Evolutionary conservation across 495 filamentous ascomycete genomes (phyloP), one percentile per base, ranked within the genome.

Genomic region (Barbatosphaeria neglecta): DNA sequence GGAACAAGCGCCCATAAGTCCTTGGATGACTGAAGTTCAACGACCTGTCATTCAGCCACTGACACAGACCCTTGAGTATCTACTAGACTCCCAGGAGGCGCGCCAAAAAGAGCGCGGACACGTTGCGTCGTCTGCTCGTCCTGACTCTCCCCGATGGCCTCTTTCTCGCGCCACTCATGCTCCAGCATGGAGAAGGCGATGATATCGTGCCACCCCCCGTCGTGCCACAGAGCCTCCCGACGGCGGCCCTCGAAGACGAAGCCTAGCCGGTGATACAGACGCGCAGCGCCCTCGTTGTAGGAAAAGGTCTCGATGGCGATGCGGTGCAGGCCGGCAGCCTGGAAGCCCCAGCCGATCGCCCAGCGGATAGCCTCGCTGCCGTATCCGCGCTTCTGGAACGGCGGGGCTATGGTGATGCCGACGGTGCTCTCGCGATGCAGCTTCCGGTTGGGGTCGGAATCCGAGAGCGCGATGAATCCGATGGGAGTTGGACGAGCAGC

Each of bases 311-410:
- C 41, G 7, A 75, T 60, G 11, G 54, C 53, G n/a, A 74, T 57
- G 24, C 69, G 53, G 54, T 77, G 74, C 60, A 76, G 23, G 2
- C 69, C 71, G 0, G 61, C 65, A 24, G 59, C 53, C 39, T 53
- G 44, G 48, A 78, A 77, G 2, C 58, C 70, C 61, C 68, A 77
- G 25, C 71, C 62, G 44, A 77, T 37, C 9, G 45, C 59, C 75
- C 75, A 78, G 40, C 60, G 57, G 17, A 76, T 71, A 0, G 72
- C 74, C 53, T 80, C 76, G 13, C 51, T 52, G 1, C 74, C 76
- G 42, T 77, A 80, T n/a, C 75, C 76, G 37, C 67, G 52, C 0
- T 72, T 64, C 10, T 70, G 69, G 37, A 66, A 61, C 10, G 39
- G 46, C 8, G 50, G 48, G 15, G 52, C 48, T 7, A 76, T 55